These are phyloP conservation scores for Salix viminalis DNA, from an alignment of 345 rosid species.

Conservation along the genomic window DNA sequence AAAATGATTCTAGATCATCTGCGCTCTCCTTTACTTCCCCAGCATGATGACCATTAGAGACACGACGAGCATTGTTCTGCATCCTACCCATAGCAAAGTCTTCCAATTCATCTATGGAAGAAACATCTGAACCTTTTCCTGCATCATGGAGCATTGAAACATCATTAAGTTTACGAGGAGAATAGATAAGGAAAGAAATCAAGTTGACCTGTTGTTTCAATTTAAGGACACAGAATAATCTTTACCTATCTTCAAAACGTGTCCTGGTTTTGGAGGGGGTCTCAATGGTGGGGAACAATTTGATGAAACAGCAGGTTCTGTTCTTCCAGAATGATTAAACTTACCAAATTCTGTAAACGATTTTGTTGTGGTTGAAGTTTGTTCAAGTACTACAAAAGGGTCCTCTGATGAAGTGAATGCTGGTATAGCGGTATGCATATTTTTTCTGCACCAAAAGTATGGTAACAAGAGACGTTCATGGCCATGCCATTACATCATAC, in stretches of 20 bases:
- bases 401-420: constrained; percentile 39
- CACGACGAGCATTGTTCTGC: constrained; percentile 30
- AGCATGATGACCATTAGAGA: constrained; percentile 16
- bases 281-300: constrained; percentile 37
- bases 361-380: constrained; percentile 34
- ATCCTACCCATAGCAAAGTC: constrained; percentile 56
- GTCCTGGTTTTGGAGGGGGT: constrained; percentile 69
- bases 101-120: constrained; percentile 73
- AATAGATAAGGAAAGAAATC: constrained; percentile 1
- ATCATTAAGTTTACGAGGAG: constrained; percentile 11
- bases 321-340: constrained; percentile 34
- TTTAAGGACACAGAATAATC: constrained; percentile 33
- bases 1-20: constrained; percentile 68
- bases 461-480: not conserved
- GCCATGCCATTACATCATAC: not conserved
- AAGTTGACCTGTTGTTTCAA: constrained; percentile 7
- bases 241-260: constrained; percentile 47
- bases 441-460: constrained; percentile 19
- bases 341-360: constrained; percentile 39
- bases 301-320: constrained; percentile 27
- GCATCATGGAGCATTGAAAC: constrained; percentile 25
- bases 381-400: constrained; percentile 66
- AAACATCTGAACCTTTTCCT: constrained; percentile 44
- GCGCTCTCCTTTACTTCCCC: constrained; percentile 20
- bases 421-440: constrained; percentile 23